These are phyloP conservation scores for Fonsecaea monophora DNA, from an alignment of 2,329 filamentous ascomycete genomes.

Conservation along the genomic window DNA sequence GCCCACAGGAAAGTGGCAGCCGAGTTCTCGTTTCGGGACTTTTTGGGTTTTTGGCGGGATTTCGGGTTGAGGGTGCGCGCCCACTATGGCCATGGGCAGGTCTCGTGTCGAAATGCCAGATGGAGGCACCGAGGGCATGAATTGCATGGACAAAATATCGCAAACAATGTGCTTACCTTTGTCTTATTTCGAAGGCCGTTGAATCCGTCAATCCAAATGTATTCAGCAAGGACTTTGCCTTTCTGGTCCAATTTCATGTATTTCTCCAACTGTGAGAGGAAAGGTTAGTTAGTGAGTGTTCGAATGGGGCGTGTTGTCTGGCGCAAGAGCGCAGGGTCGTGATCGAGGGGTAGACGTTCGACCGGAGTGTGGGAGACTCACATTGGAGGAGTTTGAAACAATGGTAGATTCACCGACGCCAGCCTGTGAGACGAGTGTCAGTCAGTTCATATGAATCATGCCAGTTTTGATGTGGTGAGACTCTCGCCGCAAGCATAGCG, in stretches of 20 bases:
- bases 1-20: neutral
- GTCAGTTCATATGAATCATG: slow-evolving; percentile 7
- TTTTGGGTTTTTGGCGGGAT: slow-evolving; percentile 3
- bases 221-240: slow-evolving; percentile 89
- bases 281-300: slow-evolving; percentile 18
- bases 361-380: slow-evolving; percentile 42
- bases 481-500: neutral
- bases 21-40: neutral
- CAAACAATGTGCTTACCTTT: slow-evolving; percentile 71
- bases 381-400: slow-evolving; percentile 54
- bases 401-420: slow-evolving; percentile 51
- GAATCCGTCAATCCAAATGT: slow-evolving; percentile 89
- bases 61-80: neutral
- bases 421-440: slow-evolving; percentile 12
- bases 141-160: neutral
- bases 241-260: slow-evolving; percentile 91
- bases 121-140: neutral
- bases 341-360: slow-evolving; percentile 38
- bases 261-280: slow-evolving; percentile 76
- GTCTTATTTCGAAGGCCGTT: slow-evolving; percentile 92
- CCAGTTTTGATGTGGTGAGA: neutral
- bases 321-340: slow-evolving; percentile 3
- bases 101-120: slow-evolving; percentile 19
- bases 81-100: slow-evolving; percentile 5
- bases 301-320: slow-evolving; percentile 3